Percentiles rank a stretch among this genome's conserved stretches.
These are phyloP conservation scores for Ascodesmis nigricans DNA, from an alignment of 495 filamentous ascomycete species.

Conservation along the genomic window DNA sequence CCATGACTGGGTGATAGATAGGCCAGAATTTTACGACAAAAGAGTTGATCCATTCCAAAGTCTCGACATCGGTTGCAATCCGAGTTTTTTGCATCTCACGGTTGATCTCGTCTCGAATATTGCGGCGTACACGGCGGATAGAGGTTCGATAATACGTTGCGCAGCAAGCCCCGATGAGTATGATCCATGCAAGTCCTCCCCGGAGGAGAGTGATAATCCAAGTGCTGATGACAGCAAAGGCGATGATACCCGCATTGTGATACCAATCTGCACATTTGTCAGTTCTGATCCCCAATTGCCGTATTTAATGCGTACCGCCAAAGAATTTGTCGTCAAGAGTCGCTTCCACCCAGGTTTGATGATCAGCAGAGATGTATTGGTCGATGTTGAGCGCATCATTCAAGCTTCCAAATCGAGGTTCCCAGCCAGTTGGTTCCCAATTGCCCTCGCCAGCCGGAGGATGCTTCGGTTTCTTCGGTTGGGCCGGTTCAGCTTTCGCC, in stretches of 20 bases:
- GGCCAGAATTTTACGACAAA: conserved; percentile 98
- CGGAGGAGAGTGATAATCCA: conserved; percentile 79
- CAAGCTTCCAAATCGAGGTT: conserved; percentile 61
- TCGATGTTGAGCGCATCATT: conserved; percentile 17
- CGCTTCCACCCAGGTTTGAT: conserved; percentile 67
- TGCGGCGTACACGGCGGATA: conserved; percentile 73
- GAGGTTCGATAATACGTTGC: conserved; percentile 95
- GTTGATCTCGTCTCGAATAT: conserved; percentile 83
- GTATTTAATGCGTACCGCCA: conserved; percentile 36
- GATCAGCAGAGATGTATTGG: conserved; percentile 34
- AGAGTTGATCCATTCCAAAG: conserved; percentile 96
- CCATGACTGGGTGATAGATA: conserved; percentile 85
- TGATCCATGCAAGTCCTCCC: conserved; percentile 79
- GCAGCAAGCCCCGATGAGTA: conserved; percentile 76
- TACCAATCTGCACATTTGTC: conserved; percentile 57
- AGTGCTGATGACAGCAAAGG: conserved; percentile 75
- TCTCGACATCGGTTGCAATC: conserved; percentile 81
- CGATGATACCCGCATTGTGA: conserved; percentile 78
- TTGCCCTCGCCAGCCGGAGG: conserved; percentile 41
- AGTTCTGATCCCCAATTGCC: not conserved
- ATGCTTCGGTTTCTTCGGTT: conserved; percentile 17
- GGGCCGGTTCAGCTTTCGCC: not conserved
- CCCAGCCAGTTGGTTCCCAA: conserved; percentile 65
- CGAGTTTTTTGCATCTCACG: conserved; percentile 80
- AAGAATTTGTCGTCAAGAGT: conserved; percentile 77